Base-by-base conservation (phyloP, 768 basidiomycete species). In the Leccinum uliginosum region DNA sequence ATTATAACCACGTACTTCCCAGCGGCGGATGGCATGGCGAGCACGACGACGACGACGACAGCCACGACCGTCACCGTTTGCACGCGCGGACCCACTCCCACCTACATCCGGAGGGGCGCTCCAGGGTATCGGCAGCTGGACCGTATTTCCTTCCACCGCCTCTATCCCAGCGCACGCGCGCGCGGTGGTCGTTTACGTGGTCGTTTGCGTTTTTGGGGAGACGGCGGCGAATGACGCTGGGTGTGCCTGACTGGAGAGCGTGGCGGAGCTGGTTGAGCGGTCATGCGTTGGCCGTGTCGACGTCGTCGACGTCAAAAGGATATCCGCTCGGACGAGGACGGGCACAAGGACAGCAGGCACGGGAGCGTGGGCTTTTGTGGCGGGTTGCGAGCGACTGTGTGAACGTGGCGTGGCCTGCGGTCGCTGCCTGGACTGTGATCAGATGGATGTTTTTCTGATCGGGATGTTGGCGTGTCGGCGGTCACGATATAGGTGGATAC, bases 201-300 rank as follows among this genome's bases (percentile, higher is more conserved):
- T 75, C 79, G 17, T 87, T 87, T 63, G 75, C 77, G 23, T 75
- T 86, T 53, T 66, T 74, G 26, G 83, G 84, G 1, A 75, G 82
- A 27, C 74, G 82, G 17, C 76, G 84, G 58, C 79, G 82, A n/a
- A 64, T 88, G 57, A 75, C 78, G 17, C 19, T 86, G 14, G 68
- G 72, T 6, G 54, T 77, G 27, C 83, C 84, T 0, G 53, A 59
- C 63, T 59, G 73, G 74, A 65, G 56, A 51, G 21, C 60, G 29
- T 40, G 59, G 60, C 6, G 63, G 44, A 48, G 53, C 26, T 50
- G 53, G 54, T 19, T 68, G 21, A 19, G 44, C 21, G 19, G 60
- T 29, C 15, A 17, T 19, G 14, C 11, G 14, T 32, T n/a, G 19
- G 11, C 10, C 12, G 2, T 23, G 45, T 53, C 40, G 48, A 64